A percentile compares a stretch with the other conserved stretches of the same genome.
These are phyloP conservation scores for Blastocystis hominis DNA, from an alignment of 352 stramenopile genomes.

Conservation along the genomic window DNA sequence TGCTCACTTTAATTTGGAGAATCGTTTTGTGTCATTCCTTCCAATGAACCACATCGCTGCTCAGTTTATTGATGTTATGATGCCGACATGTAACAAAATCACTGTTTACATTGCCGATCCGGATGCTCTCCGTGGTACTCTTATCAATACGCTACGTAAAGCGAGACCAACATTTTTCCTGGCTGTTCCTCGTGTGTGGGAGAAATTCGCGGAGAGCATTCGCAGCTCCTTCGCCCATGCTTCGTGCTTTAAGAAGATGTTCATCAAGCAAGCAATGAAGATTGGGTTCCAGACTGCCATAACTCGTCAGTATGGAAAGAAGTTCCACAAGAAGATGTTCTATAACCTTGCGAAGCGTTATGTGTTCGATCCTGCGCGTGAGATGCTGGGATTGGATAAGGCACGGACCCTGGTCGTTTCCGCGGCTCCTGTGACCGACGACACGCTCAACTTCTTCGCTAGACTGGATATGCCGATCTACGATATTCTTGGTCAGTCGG, in stretches of 20 bases:
- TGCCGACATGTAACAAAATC: slow-evolving; percentile 62
- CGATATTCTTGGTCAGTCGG: slow-evolving; percentile 64
- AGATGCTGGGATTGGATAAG: slow-evolving; percentile 25
- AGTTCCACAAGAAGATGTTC: slow-evolving; percentile 73
- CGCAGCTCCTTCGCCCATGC: slow-evolving; percentile 59
- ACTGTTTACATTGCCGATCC: slow-evolving; percentile 70
- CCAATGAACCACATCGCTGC: slow-evolving; percentile 66
- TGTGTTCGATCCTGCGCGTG: slow-evolving; percentile 64
- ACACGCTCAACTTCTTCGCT: slow-evolving; percentile 66
- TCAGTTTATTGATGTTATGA: slow-evolving; percentile 64
- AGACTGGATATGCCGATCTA: slow-evolving; percentile 63
- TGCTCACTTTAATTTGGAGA: slow-evolving; percentile 60
- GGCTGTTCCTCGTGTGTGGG: slow-evolving; percentile 71
- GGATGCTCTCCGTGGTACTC: slow-evolving; percentile 69
- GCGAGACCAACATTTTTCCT: slow-evolving; percentile 72
- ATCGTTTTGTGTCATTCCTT: slow-evolving; percentile 60
- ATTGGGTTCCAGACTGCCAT: slow-evolving; percentile 61
- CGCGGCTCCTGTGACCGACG: slow-evolving; percentile 62
- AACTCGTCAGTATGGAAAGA: slow-evolving; percentile 74
- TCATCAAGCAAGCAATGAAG: slow-evolving; percentile 77
- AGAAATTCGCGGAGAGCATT: slow-evolving; percentile 69
- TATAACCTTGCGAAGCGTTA: slow-evolving; percentile 75
- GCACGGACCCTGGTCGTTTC: background rate
- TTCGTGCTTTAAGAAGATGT: slow-evolving; percentile 79
- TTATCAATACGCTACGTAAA: slow-evolving; percentile 67